A percentile compares a stretch with the other conserved stretches of the same genome.
phyloP scores from a whole-genome alignment of 2,329 filamentous ascomycete species.

The Fusarium musae region DNA sequence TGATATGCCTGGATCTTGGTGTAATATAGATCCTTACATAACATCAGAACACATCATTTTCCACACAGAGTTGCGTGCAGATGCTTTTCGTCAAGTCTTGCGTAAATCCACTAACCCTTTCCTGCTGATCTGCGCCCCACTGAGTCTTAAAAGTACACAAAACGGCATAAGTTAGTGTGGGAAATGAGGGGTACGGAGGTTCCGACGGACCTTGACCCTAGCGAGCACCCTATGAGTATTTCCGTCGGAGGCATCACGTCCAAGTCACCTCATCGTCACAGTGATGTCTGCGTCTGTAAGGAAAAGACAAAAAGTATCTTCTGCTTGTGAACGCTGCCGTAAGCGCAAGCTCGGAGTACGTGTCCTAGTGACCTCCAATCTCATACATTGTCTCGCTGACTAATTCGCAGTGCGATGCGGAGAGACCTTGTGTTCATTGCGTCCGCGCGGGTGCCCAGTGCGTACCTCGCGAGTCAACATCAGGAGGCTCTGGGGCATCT shows the following conservation, averaged over 20 bases:
- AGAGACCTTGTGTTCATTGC: not conserved
- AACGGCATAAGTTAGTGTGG: not conserved
- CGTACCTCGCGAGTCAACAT: not conserved
- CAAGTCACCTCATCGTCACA: not conserved
- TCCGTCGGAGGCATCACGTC: not conserved
- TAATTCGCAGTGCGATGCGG: not conserved
- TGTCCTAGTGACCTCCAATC: accelerated
- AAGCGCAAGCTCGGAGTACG: not conserved
- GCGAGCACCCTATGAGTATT: accelerated
- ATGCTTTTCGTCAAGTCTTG: not conserved
- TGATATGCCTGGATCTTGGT: too few relatives aligned
- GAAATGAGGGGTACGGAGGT: not conserved
- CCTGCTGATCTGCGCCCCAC: accelerated
- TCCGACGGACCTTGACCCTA: not conserved
- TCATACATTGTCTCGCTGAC: accelerated
- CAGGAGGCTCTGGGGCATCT: accelerated
- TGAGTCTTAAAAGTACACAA: not conserved
- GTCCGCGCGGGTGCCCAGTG: not conserved
- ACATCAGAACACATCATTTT: too few relatives aligned
- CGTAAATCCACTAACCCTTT: accelerated
- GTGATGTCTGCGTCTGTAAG: not conserved
- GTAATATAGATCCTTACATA: too few relatives aligned
- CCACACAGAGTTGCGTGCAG: accelerated
- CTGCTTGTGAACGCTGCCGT: not conserved
- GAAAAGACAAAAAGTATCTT: not conserved